Conservation (phyloP, 495 filamentous ascomycete species). For the Neurospora sp. region DNA sequence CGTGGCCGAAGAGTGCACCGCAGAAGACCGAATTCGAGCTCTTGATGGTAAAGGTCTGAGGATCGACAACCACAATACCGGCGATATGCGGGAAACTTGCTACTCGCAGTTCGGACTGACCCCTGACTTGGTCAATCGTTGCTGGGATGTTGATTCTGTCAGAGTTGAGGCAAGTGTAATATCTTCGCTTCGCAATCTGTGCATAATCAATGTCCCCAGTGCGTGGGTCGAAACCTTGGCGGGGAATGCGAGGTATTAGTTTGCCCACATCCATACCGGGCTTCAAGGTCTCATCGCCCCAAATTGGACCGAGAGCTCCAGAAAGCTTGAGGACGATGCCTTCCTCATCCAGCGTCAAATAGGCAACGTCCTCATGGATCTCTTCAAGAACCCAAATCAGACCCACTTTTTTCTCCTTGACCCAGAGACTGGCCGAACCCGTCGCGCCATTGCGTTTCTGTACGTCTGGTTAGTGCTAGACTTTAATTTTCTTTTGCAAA, state of each 20-base stretch:
- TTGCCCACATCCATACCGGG: constrained; percentile 60
- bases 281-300: constrained; percentile 59
- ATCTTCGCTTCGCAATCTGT: constrained; percentile 55
- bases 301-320: constrained; percentile 66
- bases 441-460: constrained; percentile 86
- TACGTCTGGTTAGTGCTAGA: constrained; percentile 3
- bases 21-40: constrained; percentile 95
- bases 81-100: constrained; percentile 96
- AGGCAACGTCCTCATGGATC: constrained; percentile 86
- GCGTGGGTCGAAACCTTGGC: constrained; percentile 50
- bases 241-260: constrained; percentile 74
- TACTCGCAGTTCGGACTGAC: constrained; percentile 58
- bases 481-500: neutral
- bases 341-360: constrained; percentile 59
- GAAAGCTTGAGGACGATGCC: constrained; percentile 56
- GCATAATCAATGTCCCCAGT: constrained; percentile 62
- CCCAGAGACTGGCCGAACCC: constrained; percentile 91
- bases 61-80: constrained; percentile 82
- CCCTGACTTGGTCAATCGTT: constrained; percentile 56
- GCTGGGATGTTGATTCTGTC: constrained; percentile 70
- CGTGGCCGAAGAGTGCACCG: constrained; percentile 78
- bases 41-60: constrained; percentile 64
- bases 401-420: constrained; percentile 90
- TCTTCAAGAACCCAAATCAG: constrained; percentile 97
- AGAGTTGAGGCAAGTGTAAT: constrained; percentile 70